Evolutionary conservation across 208 protist genomes (phyloP).

Genomic region (Leishmania martiniquensis): DNA sequence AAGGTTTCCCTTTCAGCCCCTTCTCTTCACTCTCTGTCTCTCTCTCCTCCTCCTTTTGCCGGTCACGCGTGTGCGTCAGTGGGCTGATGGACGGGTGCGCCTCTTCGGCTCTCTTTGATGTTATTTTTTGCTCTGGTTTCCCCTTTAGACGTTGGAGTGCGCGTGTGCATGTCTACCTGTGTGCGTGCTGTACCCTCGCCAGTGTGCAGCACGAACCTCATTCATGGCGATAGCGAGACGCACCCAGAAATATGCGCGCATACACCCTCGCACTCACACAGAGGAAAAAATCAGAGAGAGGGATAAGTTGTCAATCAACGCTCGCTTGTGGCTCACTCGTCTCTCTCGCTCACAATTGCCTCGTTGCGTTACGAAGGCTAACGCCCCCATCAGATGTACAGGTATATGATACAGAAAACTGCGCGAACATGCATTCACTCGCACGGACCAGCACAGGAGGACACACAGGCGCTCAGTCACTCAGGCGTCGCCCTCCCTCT

Average conservation of each 20-base stretch:
- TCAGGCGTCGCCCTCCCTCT: background rate
- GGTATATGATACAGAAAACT: background rate
- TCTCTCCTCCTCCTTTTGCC: too few species aligned
- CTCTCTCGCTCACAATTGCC: conserved; percentile 4
- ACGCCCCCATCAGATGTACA: conserved; percentile 1
- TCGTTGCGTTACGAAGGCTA: conserved; percentile 1
- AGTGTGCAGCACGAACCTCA: background rate
- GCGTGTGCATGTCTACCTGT: background rate
- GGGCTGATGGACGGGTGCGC: too few species aligned
- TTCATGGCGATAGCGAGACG: background rate
- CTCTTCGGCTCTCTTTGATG: conserved; percentile 11
- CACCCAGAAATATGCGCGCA: background rate
- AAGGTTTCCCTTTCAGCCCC: background rate
- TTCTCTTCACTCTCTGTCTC: background rate
- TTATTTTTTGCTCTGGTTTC: background rate
- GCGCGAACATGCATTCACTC: background rate
- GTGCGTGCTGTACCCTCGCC: background rate
- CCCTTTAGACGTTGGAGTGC: background rate
- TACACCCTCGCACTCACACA: background rate
- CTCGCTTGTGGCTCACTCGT: background rate
- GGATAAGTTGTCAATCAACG: background rate
- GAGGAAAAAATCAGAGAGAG: background rate
- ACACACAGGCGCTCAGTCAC: background rate
- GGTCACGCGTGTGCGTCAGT: conserved; percentile 9
- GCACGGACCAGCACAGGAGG: background rate